A percentile compares a stretch with the other conserved stretches of the same genome.
These are phyloP conservation scores for Neobulgaria alba DNA, from an alignment of 2,329 filamentous ascomycete species.

Conservation along the genomic window DNA sequence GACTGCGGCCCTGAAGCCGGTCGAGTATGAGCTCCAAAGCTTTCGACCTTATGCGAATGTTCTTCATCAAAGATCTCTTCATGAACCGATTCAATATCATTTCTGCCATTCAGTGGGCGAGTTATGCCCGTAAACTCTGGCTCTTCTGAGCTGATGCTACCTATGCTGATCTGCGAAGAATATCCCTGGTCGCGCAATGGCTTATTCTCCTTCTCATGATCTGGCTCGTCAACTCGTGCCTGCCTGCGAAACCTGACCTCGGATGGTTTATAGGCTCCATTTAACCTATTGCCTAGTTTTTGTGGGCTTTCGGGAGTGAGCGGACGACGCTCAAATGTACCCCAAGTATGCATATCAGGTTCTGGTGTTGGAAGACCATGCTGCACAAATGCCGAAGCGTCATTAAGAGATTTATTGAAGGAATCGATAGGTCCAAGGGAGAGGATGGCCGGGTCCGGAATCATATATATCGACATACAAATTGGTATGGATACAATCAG, in stretches of 20 bases:
- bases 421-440: conserved; percentile 17
- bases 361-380: conserved; percentile 17
- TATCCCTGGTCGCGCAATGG: conserved; percentile 7
- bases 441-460: conserved; percentile 14
- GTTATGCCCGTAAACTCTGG: neutral
- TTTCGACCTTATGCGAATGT: conserved; percentile 16
- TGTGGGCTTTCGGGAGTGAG: neutral
- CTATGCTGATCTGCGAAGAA: conserved; percentile 13
- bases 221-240: conserved; percentile 1
- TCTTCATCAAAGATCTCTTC: neutral
- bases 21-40: conserved; percentile 16
- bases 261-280: conserved; percentile 4
- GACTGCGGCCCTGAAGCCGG: conserved; percentile 20
- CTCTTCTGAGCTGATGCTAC: conserved; percentile 6
- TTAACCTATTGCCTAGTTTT: neutral
- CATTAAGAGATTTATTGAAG: conserved; percentile 13
- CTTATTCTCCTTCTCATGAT: conserved; percentile 4
- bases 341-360: conserved; percentile 8
- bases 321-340: neutral
- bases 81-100: neutral
- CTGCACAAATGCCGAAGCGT: conserved; percentile 7
- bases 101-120: neutral
- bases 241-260: conserved; percentile 13
- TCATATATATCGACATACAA: conserved; percentile 20
- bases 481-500: conserved; percentile 21